Evolutionary conservation across 2,329 filamentous ascomycete genomes (phyloP).

Genomic region (Ophiosphaerella narmari): DNA sequence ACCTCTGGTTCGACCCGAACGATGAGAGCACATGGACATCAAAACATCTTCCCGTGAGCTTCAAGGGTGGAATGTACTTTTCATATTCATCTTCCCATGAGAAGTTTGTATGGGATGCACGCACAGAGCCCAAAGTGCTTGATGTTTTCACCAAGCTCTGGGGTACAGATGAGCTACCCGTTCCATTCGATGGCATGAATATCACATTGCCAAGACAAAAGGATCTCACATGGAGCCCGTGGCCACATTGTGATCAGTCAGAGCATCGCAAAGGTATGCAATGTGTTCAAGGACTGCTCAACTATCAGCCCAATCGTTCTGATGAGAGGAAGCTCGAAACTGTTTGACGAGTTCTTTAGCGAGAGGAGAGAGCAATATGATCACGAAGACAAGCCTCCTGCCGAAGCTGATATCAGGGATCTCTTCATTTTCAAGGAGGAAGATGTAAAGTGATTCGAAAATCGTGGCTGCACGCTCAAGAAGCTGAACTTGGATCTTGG

Average conservation of each 20-base stretch:
- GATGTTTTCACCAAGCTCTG: constrained; percentile 44
- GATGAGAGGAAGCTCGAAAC: constrained; percentile 50
- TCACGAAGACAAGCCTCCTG: constrained; percentile 20
- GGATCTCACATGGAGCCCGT: constrained; percentile 42
- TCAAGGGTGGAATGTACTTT: constrained; percentile 53
- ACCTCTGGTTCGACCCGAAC: constrained; percentile 45
- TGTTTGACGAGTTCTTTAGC: constrained; percentile 53
- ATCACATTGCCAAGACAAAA: constrained; percentile 44
- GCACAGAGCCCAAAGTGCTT: constrained; percentile 47
- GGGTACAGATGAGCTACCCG: constrained; percentile 44
- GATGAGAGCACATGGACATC: constrained; percentile 43
- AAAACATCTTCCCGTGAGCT: constrained; percentile 45
- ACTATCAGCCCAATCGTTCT: constrained; percentile 53
- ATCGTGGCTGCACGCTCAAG: constrained; percentile 44
- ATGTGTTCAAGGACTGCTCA: constrained; percentile 52
- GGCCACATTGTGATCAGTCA: constrained; percentile 49
- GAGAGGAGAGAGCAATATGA: constrained; percentile 16
- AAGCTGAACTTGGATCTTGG: constrained; percentile 51
- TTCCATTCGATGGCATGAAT: constrained; percentile 48
- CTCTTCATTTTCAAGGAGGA: constrained; percentile 51
- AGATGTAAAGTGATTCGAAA: constrained; percentile 51
- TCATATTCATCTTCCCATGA: constrained; percentile 47
- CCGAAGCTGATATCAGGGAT: constrained; percentile 42
- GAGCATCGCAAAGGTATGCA: constrained; percentile 50
- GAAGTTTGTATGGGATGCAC: constrained; percentile 44